These are phyloP conservation scores for Narthecium ossifragum DNA, from an alignment of 106 monocot species.

Conservation along the genomic window DNA sequence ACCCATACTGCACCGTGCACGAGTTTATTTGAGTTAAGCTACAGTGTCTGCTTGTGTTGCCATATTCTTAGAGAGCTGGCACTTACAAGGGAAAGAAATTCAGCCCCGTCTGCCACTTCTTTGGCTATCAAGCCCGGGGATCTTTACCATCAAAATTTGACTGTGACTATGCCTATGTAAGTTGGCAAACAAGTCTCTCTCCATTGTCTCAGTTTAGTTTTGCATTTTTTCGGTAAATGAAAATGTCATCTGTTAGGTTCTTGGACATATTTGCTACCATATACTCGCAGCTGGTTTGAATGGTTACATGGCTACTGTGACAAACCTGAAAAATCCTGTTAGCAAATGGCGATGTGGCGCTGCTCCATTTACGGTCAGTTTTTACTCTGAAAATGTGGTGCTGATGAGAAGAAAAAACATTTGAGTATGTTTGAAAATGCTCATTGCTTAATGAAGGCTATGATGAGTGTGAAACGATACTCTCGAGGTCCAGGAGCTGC, in stretches of 20 bases:
- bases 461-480: constrained; percentile 72
- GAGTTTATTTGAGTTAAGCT: no score
- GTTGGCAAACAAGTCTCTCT: background rate
- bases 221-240: background rate
- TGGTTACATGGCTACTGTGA: constrained; percentile 53
- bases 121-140: constrained; percentile 93
- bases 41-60: no score
- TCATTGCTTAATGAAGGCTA: constrained; percentile 43
- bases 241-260: constrained; percentile 21
- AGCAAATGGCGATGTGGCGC: constrained; percentile 56
- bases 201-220: background rate
- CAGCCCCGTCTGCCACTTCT: constrained; percentile 87
- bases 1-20: no score
- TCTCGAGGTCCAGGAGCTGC: constrained; percentile 42
- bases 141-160: constrained; percentile 91
- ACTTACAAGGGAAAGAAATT: constrained; percentile 87
- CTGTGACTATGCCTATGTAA: constrained; percentile 84
- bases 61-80: constrained; percentile 63
- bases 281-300: constrained; percentile 49
- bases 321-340: constrained; percentile 40
- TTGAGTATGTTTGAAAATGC: background rate
- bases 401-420: background rate
- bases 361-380: constrained; percentile 37
- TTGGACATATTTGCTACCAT: constrained; percentile 45
- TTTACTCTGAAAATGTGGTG: background rate